Evolutionary conservation across 2,329 filamentous ascomycete genomes (phyloP), one percentile per base, ranked within the genome.

Genomic region (Penicillium sp.): DNA sequence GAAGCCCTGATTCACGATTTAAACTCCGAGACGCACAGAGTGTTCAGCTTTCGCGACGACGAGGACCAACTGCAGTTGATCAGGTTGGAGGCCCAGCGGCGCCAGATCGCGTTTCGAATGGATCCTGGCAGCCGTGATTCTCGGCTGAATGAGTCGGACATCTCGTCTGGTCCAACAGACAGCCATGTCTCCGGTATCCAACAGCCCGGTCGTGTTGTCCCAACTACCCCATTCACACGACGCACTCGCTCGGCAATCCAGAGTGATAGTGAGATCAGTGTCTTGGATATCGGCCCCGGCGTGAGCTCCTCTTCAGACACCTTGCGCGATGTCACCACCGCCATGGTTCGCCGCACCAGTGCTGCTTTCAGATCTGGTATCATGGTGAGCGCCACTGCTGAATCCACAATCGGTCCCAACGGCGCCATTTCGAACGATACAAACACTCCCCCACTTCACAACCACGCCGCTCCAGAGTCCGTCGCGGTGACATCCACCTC

Each of bases 201-300:
- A 27, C 27, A 48, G n/a, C 40, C 47, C 14, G 40, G 31, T n/a
- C 46, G 32, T 13, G 36, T 21, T 8, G 22, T 31, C 16, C 40
- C 22, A 40, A 14, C 18, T 18, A 18, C 24, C 16, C 39, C 3
- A 18, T 16, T 18, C 18, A 18, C 18, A 18, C 18, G 18, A 2
- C 45, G 24, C 18, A 5, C 47, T 8, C 36, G 48, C 18, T 14
- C 46, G 4, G 11, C 18, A 11, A 40, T 55, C 9, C 48, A 56
- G 7, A 64, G 59, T 32, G 64, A 69, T 14, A 66, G 61, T 22
- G 65, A 68, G 5, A 67, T 69, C 53, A 67, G 64, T 27, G 36
- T 58, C 5, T 57, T 70, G 2, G 67, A 69, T 46, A 48, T 70
- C 1, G 65, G 66, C 1, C 63, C 65, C 0, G 58, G 59, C 32